Conservation (phyloP, 768 basidiomycete genomes). For the Hysterangium stoloniferum region DNA sequence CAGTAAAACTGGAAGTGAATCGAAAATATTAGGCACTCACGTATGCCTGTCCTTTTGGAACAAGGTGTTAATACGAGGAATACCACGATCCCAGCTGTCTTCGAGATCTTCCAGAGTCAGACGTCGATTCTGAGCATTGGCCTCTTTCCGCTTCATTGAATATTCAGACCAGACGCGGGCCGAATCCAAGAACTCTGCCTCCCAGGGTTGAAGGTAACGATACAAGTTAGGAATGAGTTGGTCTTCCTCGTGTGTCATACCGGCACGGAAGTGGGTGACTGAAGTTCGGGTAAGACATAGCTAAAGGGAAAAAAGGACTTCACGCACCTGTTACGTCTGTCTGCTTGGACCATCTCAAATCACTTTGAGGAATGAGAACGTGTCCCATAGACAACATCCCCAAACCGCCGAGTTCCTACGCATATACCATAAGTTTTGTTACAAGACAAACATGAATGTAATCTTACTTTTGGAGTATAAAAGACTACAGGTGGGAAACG, state of each 20-base stretch:
- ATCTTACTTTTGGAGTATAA: constrained; percentile 80
- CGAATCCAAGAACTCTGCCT: constrained; percentile 95
- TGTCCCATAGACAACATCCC: constrained; percentile 99
- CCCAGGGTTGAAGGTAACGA: constrained; percentile 96
- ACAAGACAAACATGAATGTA: background rate
- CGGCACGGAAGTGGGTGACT: constrained; percentile 99
- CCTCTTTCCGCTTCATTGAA: constrained; percentile 98
- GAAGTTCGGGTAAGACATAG: constrained; percentile 8
- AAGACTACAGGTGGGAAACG: constrained; percentile 96
- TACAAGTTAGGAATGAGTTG: constrained; percentile 96
- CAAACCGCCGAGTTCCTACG: constrained; percentile 86
- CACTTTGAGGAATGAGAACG: constrained; percentile 96
- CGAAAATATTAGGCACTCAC: constrained; percentile 30
- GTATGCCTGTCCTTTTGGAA: constrained; percentile 99
- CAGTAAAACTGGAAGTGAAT: constrained; percentile 5
- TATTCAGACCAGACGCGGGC: constrained; percentile 99
- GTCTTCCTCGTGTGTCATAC: constrained; percentile 94
- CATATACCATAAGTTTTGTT: constrained; percentile 4
- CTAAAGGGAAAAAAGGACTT: background rate
- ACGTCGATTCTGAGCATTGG: constrained; percentile 96
- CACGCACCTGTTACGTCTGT: constrained; percentile 81
- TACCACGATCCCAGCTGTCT: constrained; percentile 98
- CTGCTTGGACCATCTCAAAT: constrained; percentile 96
- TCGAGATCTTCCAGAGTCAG: constrained; percentile 96
- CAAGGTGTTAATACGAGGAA: constrained; percentile 95